Evolutionary conservation across 495 filamentous ascomycete species (phyloP).

Genomic region (Xylaria cubensis): DNA sequence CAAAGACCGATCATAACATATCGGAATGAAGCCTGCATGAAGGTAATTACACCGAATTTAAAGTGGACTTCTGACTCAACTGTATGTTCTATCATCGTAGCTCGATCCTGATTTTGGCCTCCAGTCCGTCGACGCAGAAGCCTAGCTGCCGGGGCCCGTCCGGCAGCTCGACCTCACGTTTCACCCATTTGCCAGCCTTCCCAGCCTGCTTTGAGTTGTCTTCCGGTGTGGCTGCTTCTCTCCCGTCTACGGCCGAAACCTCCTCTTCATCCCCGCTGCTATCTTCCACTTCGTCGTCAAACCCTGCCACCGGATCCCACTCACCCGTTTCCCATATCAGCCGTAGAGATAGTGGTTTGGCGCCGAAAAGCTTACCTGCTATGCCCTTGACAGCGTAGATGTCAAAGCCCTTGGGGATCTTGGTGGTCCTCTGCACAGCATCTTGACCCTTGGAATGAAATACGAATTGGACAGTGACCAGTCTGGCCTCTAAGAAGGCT

Average conservation of each 20-base stretch:
- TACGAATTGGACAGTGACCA: conserved; percentile 69
- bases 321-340: conserved; percentile 85
- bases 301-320: conserved; percentile 75
- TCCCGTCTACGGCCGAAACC: conserved; percentile 39
- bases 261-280: conserved; percentile 62
- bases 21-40: background rate
- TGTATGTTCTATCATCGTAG: conserved; percentile 27
- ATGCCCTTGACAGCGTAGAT: conserved; percentile 84
- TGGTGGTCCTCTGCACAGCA: conserved; percentile 43
- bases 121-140: conserved; percentile 76
- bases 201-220: conserved; percentile 27
- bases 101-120: conserved; percentile 69
- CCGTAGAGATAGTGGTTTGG: conserved; percentile 66
- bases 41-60: background rate
- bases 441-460: conserved; percentile 41
- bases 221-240: conserved; percentile 26
- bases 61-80: background rate
- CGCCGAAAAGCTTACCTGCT: conserved; percentile 70
- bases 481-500: conserved; percentile 73
- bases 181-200: conserved; percentile 62
- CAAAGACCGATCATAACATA: background rate
- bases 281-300: conserved; percentile 65
- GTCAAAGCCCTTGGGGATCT: conserved; percentile 76
- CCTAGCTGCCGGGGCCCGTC: conserved; percentile 83
- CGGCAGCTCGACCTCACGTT: conserved; percentile 79